These are phyloP conservation scores for Diaporthe caulivora DNA, from an alignment of 2,329 filamentous ascomycete genomes.

Conservation along the genomic window DNA sequence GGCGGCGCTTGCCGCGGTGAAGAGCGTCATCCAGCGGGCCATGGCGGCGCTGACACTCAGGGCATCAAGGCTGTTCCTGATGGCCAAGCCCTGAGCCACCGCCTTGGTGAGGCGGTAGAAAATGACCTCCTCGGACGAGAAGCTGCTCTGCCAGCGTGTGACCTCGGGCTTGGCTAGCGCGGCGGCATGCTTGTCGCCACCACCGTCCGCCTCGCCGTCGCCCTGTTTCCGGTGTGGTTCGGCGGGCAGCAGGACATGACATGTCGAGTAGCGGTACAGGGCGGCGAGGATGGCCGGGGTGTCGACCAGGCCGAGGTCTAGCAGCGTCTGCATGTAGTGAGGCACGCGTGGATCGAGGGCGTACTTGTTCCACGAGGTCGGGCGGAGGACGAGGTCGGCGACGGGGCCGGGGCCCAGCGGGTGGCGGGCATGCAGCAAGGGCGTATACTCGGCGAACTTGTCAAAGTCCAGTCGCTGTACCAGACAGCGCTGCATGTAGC, in stretches of 20 bases:
- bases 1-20: conserved; percentile 63
- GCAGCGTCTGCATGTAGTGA: conserved; percentile 69
- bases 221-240: conserved; percentile 26
- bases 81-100: conserved; percentile 71
- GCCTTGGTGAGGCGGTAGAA: conserved; percentile 93
- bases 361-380: conserved; percentile 60
- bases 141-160: conserved; percentile 67
- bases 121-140: conserved; percentile 85
- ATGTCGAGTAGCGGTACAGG: conserved; percentile 69
- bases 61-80: conserved; percentile 61
- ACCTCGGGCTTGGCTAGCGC: conserved; percentile 41
- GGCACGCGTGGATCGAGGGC: conserved; percentile 70
- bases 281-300: conserved; percentile 66
- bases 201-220: conserved; percentile 37
- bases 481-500: conserved; percentile 65
- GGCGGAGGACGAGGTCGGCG: conserved; percentile 71
- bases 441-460: conserved; percentile 65
- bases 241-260: conserved; percentile 53
- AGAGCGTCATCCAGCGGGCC: conserved; percentile 70
- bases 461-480: conserved; percentile 63
- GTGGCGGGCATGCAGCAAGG: conserved; percentile 62
- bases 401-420: conserved; percentile 64
- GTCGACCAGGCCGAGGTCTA: conserved; percentile 64
- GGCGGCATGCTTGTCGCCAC: conserved; percentile 14
- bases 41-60: conserved; percentile 63